Evolutionary conservation across 148 eudicot genomes (phyloP).

Genomic region (Amaranthus hypochondriacus): DNA sequence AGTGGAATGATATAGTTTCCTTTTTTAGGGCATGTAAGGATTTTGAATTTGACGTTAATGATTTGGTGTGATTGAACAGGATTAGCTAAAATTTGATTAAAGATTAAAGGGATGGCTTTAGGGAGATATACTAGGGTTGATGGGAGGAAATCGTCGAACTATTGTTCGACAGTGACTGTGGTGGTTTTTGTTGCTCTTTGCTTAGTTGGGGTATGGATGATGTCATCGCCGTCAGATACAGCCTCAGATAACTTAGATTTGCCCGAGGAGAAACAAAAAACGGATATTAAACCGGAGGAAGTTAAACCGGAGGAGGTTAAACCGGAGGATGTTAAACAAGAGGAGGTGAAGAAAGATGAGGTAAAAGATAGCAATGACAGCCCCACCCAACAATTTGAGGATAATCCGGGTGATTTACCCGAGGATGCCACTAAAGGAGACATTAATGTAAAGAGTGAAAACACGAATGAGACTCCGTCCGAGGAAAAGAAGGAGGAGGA

Average conservation of each 20-base stretch:
- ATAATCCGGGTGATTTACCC: constrained; percentile 65
- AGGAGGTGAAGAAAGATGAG: constrained; percentile 35
- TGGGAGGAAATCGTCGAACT: constrained; percentile 54
- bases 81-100: constrained; percentile 11
- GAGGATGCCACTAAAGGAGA: constrained; percentile 77
- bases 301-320: no score
- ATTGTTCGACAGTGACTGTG: constrained; percentile 56
- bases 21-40: no score
- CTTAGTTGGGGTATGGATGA: constrained; percentile 81
- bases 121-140: constrained; percentile 68
- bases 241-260: constrained; percentile 47
- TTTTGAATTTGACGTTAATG: background rate
- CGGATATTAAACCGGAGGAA: background rate
- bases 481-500: constrained; percentile 32
- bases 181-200: constrained; percentile 69
- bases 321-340: no score
- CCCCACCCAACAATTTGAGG: constrained; percentile 57
- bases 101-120: constrained; percentile 41
- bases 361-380: constrained; percentile 32
- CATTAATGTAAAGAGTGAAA: constrained; percentile 25
- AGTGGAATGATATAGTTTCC: no score
- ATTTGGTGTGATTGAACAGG: constrained; percentile 29
- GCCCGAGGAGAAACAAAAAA: constrained; percentile 38
- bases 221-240: constrained; percentile 46
- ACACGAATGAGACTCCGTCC: constrained; percentile 22